A percentile compares a stretch with the other conserved stretches of the same genome.
phyloP scores from a whole-genome alignment of 1,284 basidiomycete genomes.

The Apiotrichum akiyoshidainum region DNA sequence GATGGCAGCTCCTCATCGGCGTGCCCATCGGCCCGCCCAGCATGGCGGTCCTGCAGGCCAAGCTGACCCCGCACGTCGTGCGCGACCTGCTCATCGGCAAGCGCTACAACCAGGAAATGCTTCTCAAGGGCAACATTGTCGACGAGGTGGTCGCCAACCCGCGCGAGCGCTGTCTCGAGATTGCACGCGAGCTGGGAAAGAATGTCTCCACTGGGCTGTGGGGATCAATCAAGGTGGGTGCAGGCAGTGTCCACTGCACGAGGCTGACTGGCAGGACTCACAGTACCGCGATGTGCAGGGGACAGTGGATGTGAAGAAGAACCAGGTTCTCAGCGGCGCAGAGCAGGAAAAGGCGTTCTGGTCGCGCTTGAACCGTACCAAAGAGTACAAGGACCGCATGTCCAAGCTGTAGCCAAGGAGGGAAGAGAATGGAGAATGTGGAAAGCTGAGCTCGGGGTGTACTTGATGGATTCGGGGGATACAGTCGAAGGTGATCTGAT shows the following conservation, averaged over 20 bases:
- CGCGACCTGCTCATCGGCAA: slow-evolving; percentile 76
- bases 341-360: too few species aligned
- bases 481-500: too few species aligned
- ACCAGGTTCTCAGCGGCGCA: too few species aligned
- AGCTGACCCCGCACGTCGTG: slow-evolving; percentile 61
- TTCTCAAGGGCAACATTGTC: slow-evolving; percentile 64
- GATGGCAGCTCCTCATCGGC: slow-evolving; percentile 64
- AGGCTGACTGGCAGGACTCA: too few species aligned
- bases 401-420: too few species aligned
- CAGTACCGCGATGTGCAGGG: too few species aligned
- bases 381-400: too few species aligned
- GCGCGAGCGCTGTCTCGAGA: slow-evolving; percentile 52
- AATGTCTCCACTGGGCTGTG: slow-evolving; percentile 10
- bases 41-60: slow-evolving; percentile 62
- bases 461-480: too few species aligned
- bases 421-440: too few species aligned
- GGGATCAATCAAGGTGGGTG: slow-evolving; percentile 2
- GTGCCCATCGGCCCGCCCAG: slow-evolving; percentile 72
- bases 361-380: too few species aligned
- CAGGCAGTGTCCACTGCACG: neutral
- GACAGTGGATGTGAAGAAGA: too few species aligned
- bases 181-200: slow-evolving; percentile 48
- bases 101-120: slow-evolving; percentile 72
- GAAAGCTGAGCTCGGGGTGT: too few species aligned
- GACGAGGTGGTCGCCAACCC: slow-evolving; percentile 65